Base-by-base conservation (phyloP, 805 yeast genomes). In the Naumovozyma baii region DNA sequence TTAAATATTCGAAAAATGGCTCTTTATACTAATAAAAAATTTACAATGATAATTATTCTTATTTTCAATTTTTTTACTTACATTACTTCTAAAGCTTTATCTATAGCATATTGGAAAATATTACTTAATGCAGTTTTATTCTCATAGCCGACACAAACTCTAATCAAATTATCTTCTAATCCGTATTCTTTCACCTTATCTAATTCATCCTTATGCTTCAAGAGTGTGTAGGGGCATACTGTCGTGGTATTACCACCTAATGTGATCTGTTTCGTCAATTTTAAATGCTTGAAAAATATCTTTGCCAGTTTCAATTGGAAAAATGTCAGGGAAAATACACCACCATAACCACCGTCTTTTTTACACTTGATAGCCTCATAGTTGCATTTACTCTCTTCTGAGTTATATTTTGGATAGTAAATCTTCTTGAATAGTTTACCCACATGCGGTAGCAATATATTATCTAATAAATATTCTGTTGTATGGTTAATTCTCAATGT, bases 141-240 rank as follows among this genome's bases (percentile, higher is more conserved):
- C 57, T 88, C 97, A 38, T 87, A 66, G 0, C 97, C 97, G 40
- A 88, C 73, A 57, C 94, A 82, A 40, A 88, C 70, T 56, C 96
- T 70, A 36, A 88, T 78, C 45, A 88, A 63, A 54, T 80, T 72
- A 43, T 78, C 66, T 55, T 84, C 94, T 25, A 87, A 84, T 2
- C 92, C 95, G 80, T 85, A 87, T 50, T 76, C 67, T 37, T 73
- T 83, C 17, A 83, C 80, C 52, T 78, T 86, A 43, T 84, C 90
- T 41, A 86, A 63, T 59, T 87, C 95, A 39, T 69, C 71, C 59
- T 77, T 85, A 59, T 87, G 95, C 2, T 95, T 95, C 43, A 88
- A 67, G 35, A 88, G 74, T 5, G 95, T 73, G 61, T 88, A 88
- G 7, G 96, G 96, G 57, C 94, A 87, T 4, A 87, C 87, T 50